Evolutionary conservation across 495 filamentous ascomycete genomes (phyloP).

Genomic region (Xylaria longipes): DNA sequence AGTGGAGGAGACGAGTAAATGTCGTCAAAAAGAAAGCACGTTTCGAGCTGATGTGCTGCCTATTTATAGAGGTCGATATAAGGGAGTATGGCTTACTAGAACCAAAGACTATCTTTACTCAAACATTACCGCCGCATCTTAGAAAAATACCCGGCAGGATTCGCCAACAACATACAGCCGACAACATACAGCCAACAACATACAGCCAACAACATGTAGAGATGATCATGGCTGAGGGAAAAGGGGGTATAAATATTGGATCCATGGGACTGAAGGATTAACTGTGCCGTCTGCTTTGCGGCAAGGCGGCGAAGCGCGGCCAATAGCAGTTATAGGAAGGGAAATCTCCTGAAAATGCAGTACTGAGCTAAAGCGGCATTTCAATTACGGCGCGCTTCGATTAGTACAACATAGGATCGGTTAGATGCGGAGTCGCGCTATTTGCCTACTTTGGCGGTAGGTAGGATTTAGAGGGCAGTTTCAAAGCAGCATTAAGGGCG

Average conservation of each 20-base stretch:
- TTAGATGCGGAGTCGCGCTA: constrained; percentile 2
- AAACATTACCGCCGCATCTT: constrained; percentile 5
- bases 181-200: constrained; percentile 5
- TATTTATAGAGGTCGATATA: constrained; percentile 3
- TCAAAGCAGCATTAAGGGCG: constrained; percentile 6
- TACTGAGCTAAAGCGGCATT: neutral
- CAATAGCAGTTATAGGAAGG: neutral
- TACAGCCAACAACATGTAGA: neutral
- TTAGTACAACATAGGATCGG: constrained; percentile 7
- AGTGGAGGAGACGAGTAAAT: constrained; percentile 8
- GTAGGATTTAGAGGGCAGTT: neutral
- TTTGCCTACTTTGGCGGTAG: neutral
- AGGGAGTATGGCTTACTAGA: constrained; percentile 14
- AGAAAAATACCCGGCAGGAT: constrained; percentile 6
- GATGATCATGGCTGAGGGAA: neutral
- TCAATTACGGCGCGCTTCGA: too few relatives aligned
- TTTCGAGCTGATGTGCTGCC: constrained; percentile 11
- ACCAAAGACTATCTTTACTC: constrained; percentile 10
- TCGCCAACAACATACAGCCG: constrained; percentile 1
- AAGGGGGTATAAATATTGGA: constrained; percentile 3
- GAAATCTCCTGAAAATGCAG: constrained; percentile 2
- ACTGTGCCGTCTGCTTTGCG: constrained; percentile 10
- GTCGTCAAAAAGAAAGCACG: constrained; percentile 7
- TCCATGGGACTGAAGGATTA: constrained; percentile 9
- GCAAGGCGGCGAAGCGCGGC: neutral